Evolutionary conservation across 2,329 filamentous ascomycete species (phyloP), one percentile per base, ranked within the genome.

Genomic region (Botrytis cinerea): DNA sequence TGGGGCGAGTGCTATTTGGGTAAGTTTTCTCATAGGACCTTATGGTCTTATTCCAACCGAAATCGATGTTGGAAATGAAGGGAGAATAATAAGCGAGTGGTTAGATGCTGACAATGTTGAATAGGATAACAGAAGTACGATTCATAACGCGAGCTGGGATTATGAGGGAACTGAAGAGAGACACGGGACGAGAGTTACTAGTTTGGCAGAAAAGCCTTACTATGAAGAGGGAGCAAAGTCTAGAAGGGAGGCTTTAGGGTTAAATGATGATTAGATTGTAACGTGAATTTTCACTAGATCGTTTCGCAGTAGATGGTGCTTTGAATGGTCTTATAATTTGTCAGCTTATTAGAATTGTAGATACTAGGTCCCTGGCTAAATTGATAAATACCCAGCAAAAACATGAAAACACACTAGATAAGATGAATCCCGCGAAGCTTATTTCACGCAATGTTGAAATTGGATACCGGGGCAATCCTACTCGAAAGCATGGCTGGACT

Each of bases 61-160:
- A 25, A 51, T 43, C 6, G 48, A 25, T 38, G 20, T n/a, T 57
- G 12, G 4, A 46, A 9, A 43, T 63, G 60, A 22, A 67, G 35
- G 48, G 40, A 38, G 2, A 20, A 35, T 48, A 43, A 67, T 48
- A 43, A 67, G n/a, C 25, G 48, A 66, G 35, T 8, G 28, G 28
- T 28, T 28, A 45, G 28, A 16, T 67, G 35, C 46, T 72, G 43
- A 64, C 12, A 10, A 25, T 8, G 6, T 12, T 25, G 12, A 45
- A 66, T 38, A 72, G 71, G 91, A 93, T 78, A 93, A 93, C 77
- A 84, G 89, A 57, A 91, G 92, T 74, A 92, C 91, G 0, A 93
- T 93, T 54, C 91, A 93, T 77, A 93, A 92, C 75, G 91, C 91
- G 0, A 90, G 88, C 77, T 93, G 90, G 90, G 91, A 93, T 76